These are phyloP conservation scores for Starmerella apicola DNA, from an alignment of 805 yeast genomes.

Conservation along the genomic window DNA sequence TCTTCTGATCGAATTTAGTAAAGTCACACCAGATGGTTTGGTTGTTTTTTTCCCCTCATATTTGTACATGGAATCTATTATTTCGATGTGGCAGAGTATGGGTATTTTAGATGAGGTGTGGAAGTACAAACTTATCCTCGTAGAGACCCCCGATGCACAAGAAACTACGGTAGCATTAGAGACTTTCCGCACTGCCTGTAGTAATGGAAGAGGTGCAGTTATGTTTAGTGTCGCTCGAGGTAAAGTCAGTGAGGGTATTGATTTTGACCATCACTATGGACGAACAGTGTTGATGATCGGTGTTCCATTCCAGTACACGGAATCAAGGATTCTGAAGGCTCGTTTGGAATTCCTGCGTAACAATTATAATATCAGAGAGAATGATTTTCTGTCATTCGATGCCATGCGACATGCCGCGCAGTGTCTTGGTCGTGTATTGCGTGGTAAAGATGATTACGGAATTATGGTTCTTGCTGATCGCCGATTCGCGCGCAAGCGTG, in stretches of 20 bases:
- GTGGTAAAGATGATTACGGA: constrained; percentile 98
- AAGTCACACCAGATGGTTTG: constrained; percentile 94
- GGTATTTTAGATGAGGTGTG: constrained; percentile 96
- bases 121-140: constrained; percentile 89
- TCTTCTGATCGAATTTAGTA: constrained; percentile 78
- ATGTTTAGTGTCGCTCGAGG: constrained; percentile 97
- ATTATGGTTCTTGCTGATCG: constrained; percentile 96
- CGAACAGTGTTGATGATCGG: constrained; percentile 97
- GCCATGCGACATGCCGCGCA: constrained; percentile 99
- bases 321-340: constrained; percentile 89
- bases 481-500: constrained; percentile 73
- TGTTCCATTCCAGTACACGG: constrained; percentile 97
- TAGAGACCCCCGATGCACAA: constrained; percentile 98
- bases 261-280: constrained; percentile 97
- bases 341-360: constrained; percentile 87
- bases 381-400: constrained; percentile 90
- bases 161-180: constrained; percentile 93
- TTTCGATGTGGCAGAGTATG: constrained; percentile 98
- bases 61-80: constrained; percentile 93
- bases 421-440: constrained; percentile 88
- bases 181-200: constrained; percentile 90
- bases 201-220: constrained; percentile 96
- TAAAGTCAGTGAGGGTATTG: constrained; percentile 96
- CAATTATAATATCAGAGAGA: constrained; percentile 82
- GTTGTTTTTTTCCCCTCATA: constrained; percentile 97